Evolutionary conservation across 192 early-diverging fungal species (phyloP).

Genomic region (Spizellomyces sp.): DNA sequence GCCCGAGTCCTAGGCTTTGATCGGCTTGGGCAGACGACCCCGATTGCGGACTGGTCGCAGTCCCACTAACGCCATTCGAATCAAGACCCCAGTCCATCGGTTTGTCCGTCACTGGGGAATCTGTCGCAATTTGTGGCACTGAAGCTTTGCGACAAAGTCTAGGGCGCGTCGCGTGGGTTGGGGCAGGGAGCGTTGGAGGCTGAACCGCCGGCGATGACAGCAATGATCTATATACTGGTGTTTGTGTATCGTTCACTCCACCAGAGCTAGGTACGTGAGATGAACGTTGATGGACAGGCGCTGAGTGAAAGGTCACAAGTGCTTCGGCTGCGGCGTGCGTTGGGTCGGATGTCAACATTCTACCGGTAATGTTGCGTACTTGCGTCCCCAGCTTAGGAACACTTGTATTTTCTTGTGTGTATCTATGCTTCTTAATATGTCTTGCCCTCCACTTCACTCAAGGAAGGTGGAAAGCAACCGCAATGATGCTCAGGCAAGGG

Average conservation of each 20-base stretch:
- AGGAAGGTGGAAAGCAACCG: no score
- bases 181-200: neutral
- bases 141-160: neutral
- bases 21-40: neutral
- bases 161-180: neutral
- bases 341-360: conserved; percentile 16
- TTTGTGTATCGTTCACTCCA: neutral
- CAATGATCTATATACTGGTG: no score
- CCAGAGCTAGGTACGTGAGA: neutral
- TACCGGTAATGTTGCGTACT: neutral
- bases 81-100: no score
- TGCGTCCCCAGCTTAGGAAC: no score
- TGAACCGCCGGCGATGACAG: neutral
- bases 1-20: conserved; percentile 1
- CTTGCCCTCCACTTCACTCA: no score
- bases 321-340: conserved; percentile 21
- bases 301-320: conserved; percentile 22
- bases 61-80: neutral
- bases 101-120: neutral
- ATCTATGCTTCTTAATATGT: no score
- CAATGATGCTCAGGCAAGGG: no score
- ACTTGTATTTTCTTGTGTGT: no score
- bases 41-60: conserved; percentile 3
- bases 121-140: neutral
- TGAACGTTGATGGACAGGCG: conserved; percentile 10